A percentile compares a stretch with the other conserved stretches of the same genome.
phyloP scores from a whole-genome alignment of 176 grass and related monocot species.

The Themeda triandra region DNA sequence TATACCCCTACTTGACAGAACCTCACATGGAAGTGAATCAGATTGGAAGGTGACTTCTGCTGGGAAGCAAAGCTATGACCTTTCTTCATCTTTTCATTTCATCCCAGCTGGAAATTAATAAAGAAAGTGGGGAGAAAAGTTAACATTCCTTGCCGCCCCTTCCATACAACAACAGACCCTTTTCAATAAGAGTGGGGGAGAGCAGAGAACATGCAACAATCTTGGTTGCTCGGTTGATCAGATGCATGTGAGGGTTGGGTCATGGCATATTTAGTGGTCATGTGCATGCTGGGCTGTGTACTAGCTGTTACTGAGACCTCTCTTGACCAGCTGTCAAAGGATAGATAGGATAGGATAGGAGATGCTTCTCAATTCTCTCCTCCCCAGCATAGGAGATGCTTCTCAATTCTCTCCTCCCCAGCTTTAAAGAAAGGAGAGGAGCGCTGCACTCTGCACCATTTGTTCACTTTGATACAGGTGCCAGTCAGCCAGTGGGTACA shows the following conservation, averaged over 20 bases:
- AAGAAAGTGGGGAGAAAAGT: background rate
- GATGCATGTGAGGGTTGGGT: constrained; percentile 31
- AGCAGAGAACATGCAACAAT: background rate
- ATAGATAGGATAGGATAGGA: background rate
- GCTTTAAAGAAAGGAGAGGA: background rate
- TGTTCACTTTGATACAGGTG: constrained; percentile 8
- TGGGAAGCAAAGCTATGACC: constrained; percentile 2
- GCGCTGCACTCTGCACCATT: background rate
- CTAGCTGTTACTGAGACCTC: background rate
- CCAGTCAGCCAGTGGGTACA: background rate
- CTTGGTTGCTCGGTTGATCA: background rate
- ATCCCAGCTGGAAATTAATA: background rate
- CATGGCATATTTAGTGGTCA: constrained; percentile 35
- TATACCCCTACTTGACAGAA: background rate
- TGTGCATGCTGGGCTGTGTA: constrained; percentile 30
- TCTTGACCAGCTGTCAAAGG: background rate
- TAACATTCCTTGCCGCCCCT: constrained; percentile 16
- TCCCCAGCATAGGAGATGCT: background rate
- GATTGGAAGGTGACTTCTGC: background rate
- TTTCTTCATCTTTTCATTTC: constrained; percentile 15
- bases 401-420: background rate
- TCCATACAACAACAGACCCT: constrained; percentile 1
- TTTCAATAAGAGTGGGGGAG: constrained; percentile 6
- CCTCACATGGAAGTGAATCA: background rate
- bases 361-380: background rate